Evolutionary conservation across 78 protist genomes (phyloP).

Genomic region (Creolimax fragrantissima): DNA sequence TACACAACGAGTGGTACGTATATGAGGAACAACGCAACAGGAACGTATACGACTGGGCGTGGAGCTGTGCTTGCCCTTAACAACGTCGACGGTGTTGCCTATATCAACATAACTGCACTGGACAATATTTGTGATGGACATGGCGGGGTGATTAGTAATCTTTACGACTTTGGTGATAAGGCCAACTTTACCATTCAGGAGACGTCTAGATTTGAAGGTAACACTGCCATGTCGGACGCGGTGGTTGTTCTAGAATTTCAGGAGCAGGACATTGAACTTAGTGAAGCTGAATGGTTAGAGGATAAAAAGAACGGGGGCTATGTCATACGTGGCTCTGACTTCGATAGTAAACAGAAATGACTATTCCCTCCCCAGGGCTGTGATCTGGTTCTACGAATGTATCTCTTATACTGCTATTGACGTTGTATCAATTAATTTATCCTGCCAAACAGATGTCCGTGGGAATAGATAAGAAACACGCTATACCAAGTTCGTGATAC

Average conservation of each 20-base stretch:
- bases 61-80: background rate
- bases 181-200: background rate
- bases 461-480: too few relatives aligned
- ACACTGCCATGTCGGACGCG: background rate
- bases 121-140: background rate
- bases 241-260: background rate
- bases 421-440: too few relatives aligned
- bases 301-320: background rate
- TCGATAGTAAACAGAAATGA: too few relatives aligned
- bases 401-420: too few relatives aligned
- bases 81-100: background rate
- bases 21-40: background rate
- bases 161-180: background rate
- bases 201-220: background rate
- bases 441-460: too few relatives aligned
- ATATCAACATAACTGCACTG: background rate
- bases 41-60: background rate
- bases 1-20: background rate
- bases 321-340: too few relatives aligned
- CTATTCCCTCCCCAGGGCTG: too few relatives aligned
- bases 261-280: background rate
- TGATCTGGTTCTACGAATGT: too few relatives aligned
- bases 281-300: background rate
- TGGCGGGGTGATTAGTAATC: background rate
- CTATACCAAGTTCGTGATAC: too few relatives aligned